These are phyloP conservation scores for Microbotryum silenes-acaulis DNA, from an alignment of 1,284 basidiomycete species.

Conservation along the genomic window DNA sequence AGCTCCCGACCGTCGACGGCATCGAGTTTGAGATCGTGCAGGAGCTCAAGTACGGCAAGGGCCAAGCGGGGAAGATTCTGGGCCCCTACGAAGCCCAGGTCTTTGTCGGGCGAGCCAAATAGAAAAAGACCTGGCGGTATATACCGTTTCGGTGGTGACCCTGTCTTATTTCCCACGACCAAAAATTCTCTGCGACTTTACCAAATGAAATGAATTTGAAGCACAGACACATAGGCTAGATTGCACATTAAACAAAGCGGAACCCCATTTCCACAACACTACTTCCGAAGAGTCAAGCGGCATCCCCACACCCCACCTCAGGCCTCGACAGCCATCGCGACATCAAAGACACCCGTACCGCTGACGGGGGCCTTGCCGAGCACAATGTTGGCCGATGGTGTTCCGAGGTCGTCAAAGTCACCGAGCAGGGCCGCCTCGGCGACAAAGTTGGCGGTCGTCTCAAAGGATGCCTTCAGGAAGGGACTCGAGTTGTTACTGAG, in stretches of 20 bases:
- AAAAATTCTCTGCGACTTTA: too few relatives aligned
- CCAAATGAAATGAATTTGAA: too few relatives aligned
- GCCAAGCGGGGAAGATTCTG: neutral
- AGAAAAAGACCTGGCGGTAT: too few relatives aligned
- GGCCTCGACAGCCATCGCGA: slow-evolving; percentile 21
- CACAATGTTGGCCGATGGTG: slow-evolving; percentile 71
- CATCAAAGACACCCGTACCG: slow-evolving; percentile 82
- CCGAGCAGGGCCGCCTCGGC: slow-evolving; percentile 90
- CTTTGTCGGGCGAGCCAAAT: neutral
- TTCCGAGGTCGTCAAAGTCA: slow-evolving; percentile 78
- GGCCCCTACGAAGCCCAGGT: neutral
- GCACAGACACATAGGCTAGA: too few relatives aligned
- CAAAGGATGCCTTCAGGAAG: slow-evolving; percentile 91
- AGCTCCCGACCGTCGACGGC: slow-evolving; percentile 1
- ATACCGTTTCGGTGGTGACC: too few relatives aligned
- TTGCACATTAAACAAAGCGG: too few relatives aligned
- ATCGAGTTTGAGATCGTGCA: too few relatives aligned
- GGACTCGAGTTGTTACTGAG: slow-evolving; percentile 86
- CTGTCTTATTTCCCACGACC: too few relatives aligned
- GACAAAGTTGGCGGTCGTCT: slow-evolving; percentile 92
- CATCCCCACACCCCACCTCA: neutral
- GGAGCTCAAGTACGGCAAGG: neutral
- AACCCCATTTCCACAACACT: too few relatives aligned
- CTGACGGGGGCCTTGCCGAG: slow-evolving; percentile 72
- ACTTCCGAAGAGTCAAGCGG: too few relatives aligned